phyloP scores from a whole-genome alignment of 1,284 basidiomycete species.

The Schizophyllum commune region DNA sequence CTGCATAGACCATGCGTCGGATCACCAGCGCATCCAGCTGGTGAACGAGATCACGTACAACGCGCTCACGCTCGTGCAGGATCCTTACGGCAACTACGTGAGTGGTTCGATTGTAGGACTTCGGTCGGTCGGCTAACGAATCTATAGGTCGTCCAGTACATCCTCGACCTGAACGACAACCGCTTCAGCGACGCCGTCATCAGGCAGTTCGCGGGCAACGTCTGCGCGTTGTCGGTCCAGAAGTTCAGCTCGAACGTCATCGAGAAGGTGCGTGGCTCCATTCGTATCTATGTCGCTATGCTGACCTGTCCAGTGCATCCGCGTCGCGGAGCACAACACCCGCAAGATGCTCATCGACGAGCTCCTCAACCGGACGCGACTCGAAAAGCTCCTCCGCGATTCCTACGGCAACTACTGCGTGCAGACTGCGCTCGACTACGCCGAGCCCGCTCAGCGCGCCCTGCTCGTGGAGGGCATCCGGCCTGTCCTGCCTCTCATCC shows the following conservation, averaged over 20 bases:
- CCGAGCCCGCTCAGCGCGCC: slow-evolving; percentile 81
- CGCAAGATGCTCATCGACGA: slow-evolving; percentile 96
- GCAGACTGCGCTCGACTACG: slow-evolving; percentile 94
- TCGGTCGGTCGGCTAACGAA: slow-evolving; percentile 4
- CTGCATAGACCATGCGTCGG: slow-evolving; percentile 97
- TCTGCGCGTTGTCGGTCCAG: slow-evolving; percentile 95
- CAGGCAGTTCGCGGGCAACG: slow-evolving; percentile 95
- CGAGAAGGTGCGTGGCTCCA: slow-evolving; percentile 60
- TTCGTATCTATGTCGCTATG: slow-evolving; percentile 7
- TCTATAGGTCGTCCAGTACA: slow-evolving; percentile 86
- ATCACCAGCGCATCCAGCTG: slow-evolving; percentile 91
- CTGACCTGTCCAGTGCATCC: slow-evolving; percentile 68
- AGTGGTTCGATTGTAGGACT: slow-evolving; percentile 21
- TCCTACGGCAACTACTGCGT: slow-evolving; percentile 96
- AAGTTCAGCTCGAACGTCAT: slow-evolving; percentile 98
- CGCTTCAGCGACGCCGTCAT: slow-evolving; percentile 97
- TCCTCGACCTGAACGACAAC: slow-evolving; percentile 96
- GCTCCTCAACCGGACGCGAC: slow-evolving; percentile 85
- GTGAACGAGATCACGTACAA: slow-evolving; percentile 99
- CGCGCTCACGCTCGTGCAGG: slow-evolving; percentile 95
- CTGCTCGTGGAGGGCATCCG: slow-evolving; percentile 90
- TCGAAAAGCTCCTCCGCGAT: slow-evolving; percentile 94
- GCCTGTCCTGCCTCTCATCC: slow-evolving; percentile 91
- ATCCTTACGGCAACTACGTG: slow-evolving; percentile 96
- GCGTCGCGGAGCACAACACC: slow-evolving; percentile 92